A percentile compares a stretch with the other conserved stretches of the same genome.
phyloP scores from a whole-genome alignment of 129 eudicot genomes.

The Deinandra increscens region DNA sequence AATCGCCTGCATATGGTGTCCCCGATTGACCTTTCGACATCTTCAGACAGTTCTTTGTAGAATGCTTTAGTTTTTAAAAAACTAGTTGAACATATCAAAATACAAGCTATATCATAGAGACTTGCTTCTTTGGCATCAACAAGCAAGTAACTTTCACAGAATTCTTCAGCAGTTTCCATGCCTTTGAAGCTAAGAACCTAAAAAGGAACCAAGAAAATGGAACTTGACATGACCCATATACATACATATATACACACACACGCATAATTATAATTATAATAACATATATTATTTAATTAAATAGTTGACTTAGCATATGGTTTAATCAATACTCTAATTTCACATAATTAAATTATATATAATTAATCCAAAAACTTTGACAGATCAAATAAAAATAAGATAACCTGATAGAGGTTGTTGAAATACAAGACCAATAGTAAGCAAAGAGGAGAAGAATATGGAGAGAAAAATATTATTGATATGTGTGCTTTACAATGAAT shows the following conservation, averaged over 20 bases:
- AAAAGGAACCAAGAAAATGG: slow-evolving; percentile 6
- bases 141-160: slow-evolving; percentile 43
- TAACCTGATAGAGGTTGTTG: too few relatives aligned
- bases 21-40: neutral
- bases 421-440: too few relatives aligned
- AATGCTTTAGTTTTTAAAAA: slow-evolving; percentile 26
- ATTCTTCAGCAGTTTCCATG: slow-evolving; percentile 40
- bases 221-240: slow-evolving; percentile 1
- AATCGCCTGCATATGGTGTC: slow-evolving; percentile 34
- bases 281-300: neutral
- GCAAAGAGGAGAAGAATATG: too few relatives aligned
- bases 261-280: neutral
- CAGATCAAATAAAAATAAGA: too few relatives aligned
- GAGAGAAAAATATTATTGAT: too few relatives aligned
- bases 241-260: neutral
- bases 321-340: neutral
- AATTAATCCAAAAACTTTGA: too few relatives aligned
- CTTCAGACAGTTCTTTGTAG: slow-evolving; percentile 27
- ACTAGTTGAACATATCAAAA: slow-evolving; percentile 34
- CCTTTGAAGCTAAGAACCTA: slow-evolving; percentile 40
- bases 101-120: slow-evolving; percentile 37
- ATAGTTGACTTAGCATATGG: slow-evolving; percentile 11
- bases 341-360: neutral
- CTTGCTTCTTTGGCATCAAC: slow-evolving; percentile 57
- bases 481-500: too few relatives aligned